Evolutionary conservation across 192 early-diverging fungal genomes (phyloP), one percentile per base, ranked within the genome.

Genomic region (Lunasporangiospora selenospora): DNA sequence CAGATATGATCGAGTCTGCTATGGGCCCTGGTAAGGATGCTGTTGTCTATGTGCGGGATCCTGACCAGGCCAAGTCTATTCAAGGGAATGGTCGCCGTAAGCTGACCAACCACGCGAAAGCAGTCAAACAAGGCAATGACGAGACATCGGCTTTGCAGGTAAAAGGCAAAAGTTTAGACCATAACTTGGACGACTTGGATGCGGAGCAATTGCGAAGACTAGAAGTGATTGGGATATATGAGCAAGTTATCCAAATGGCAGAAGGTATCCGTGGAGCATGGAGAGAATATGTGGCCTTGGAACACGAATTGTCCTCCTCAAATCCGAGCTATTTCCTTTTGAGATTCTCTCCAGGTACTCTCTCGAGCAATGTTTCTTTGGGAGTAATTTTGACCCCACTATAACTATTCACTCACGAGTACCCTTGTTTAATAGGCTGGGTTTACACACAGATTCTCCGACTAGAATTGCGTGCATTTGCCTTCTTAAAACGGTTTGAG

Each of bases 371-470:
- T 15, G 15, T 11, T 34, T 16, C 8, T 36, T 32, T 32, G 24
- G 7, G 15, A 4, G 34, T 1, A 24, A 30, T 6, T 4, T 43
- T 11, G 15, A n/a, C 21, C 16, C 21, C 5, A 6, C 41, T 43
- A 6, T 43, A 6, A 43, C 4, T 43, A 43, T 43, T 43, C 21
- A 19, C 6, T 43, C 16, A 43, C 21, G 16, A 3, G 38, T 30
- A 15, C 26, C 41, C 21, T 39, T 37, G 37, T 31, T 18, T 31
- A 7, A 66, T 77, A 57, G 89, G 87, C 1, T 89, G 78, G 55
- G 79, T 83, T 1, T 81, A 88, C 49, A 83, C 83, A 1, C 85
- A 84, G 23, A 85, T 88, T 8, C 62, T 86, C 16, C 76, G 82
- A 58, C 78, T 83, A 16, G 86, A 81, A 3, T 55, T 82, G 11